phyloP scores from a whole-genome alignment of 2,329 filamentous ascomycete genomes.

The Phialemoniopsis sp. region DNA sequence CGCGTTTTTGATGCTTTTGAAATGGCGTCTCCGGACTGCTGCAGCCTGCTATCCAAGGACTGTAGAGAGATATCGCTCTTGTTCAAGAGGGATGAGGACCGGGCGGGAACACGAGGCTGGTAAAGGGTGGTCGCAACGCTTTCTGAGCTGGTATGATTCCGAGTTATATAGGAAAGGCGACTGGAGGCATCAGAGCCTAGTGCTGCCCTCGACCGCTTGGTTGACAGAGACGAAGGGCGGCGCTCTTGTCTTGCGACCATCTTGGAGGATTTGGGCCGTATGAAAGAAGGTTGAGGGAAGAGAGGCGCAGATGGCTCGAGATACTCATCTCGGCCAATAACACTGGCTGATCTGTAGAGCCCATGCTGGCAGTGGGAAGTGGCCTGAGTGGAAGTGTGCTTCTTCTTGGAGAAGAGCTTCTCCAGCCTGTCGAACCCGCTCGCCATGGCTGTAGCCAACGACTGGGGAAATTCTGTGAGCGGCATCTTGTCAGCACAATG shows the following conservation, averaged over 20 bases:
- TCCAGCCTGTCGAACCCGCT: slow-evolving; percentile 45
- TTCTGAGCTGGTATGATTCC: no score
- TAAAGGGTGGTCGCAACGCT: no score
- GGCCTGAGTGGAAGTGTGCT: slow-evolving; percentile 12
- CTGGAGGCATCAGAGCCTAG: no score
- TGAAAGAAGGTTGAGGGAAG: slow-evolving; percentile 50
- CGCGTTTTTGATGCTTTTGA: no score
- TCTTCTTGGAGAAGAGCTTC: slow-evolving; percentile 46
- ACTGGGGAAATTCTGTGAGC: slow-evolving; percentile 8
- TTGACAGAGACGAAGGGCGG: slow-evolving; percentile 5
- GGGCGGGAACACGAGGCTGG: no score
- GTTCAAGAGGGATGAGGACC: no score
- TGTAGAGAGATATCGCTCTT: no score
- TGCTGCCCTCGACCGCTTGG: slow-evolving; percentile 7
- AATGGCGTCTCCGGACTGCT: no score
- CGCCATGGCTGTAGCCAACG: slow-evolving; percentile 31
- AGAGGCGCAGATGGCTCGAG: slow-evolving; percentile 20
- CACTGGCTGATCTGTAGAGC: no score
- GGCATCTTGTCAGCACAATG: slow-evolving; percentile 11
- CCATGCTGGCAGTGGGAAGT: slow-evolving; percentile 4
- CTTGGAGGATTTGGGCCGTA: slow-evolving; percentile 47
- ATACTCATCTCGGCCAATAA: slow-evolving; percentile 9
- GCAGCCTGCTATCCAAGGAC: no score
- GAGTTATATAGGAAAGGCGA: no score
- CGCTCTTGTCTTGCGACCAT: slow-evolving; percentile 54